Evolutionary conservation across 306 rosid genomes (phyloP).

Genomic region (Vigna trinervia): DNA sequence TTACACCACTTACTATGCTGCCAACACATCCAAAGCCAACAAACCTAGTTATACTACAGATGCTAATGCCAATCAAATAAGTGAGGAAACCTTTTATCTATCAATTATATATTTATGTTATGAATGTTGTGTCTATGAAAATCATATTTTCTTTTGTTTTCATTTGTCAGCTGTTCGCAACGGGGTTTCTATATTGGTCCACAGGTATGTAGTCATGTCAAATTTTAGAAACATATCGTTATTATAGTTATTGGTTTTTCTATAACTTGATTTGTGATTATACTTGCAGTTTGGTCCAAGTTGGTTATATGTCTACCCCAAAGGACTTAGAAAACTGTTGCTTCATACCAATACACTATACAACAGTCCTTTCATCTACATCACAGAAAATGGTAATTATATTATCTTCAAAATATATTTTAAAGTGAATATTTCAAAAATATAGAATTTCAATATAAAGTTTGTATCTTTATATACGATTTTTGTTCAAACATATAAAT

Average conservation of each 20-base stretch:
- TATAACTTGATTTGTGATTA: background rate
- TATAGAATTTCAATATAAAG: too few relatives aligned
- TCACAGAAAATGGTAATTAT: slow-evolving; percentile 67
- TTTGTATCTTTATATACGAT: background rate
- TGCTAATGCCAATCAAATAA: slow-evolving; percentile 36
- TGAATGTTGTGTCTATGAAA: background rate
- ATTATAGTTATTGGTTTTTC: background rate
- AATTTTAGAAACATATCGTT: background rate
- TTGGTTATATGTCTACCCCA: slow-evolving; percentile 59
- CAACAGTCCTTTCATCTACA: slow-evolving; percentile 58
- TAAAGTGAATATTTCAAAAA: background rate
- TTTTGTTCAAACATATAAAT: background rate
- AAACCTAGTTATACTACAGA: slow-evolving; percentile 45
- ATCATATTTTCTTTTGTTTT: background rate
- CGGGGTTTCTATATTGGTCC: slow-evolving; percentile 59
- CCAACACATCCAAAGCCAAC: slow-evolving; percentile 29
- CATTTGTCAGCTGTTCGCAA: slow-evolving; percentile 43
- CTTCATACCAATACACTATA: slow-evolving; percentile 51
- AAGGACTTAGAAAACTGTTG: slow-evolving; percentile 53
- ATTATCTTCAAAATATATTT: background rate
- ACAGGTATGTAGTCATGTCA: slow-evolving; percentile 28
- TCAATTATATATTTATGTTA: background rate
- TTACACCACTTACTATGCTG: slow-evolving; percentile 60
- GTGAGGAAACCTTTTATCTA: slow-evolving; percentile 38
- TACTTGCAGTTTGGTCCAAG: slow-evolving; percentile 58